phyloP scores from a whole-genome alignment of 1,284 basidiomycete genomes.

The Baeospora myosura region DNA sequence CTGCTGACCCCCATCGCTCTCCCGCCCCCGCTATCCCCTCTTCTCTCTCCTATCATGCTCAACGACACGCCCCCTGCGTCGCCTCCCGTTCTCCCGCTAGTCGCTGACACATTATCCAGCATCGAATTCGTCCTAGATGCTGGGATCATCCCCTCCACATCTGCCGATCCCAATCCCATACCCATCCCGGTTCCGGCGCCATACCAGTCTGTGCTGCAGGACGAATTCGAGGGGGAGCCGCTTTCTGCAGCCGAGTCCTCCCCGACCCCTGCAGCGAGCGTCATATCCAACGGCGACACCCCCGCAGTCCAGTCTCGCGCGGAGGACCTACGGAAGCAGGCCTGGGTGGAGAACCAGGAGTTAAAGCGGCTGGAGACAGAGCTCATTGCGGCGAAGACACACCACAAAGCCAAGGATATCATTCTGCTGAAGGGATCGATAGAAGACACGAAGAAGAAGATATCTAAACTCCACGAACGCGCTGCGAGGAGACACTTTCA shows the following conservation, averaged over 20 bases:
- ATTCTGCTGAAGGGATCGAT: conserved; percentile 31
- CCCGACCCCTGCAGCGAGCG: conserved; percentile 17
- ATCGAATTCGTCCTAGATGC: too few relatives aligned
- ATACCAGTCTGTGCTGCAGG: conserved; percentile 4
- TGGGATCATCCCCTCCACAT: too few relatives aligned
- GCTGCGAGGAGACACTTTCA: conserved; percentile 34
- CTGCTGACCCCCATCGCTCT: background rate
- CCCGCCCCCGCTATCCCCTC: background rate
- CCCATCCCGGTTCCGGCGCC: conserved; percentile 16
- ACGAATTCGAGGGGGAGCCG: conserved; percentile 1
- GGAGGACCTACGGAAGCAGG: conserved; percentile 30
- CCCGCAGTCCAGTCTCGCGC: conserved; percentile 25
- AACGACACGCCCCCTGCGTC: too few relatives aligned
- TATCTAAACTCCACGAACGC: conserved; percentile 29
- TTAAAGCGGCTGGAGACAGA: conserved; percentile 21
- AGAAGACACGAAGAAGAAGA: conserved; percentile 24
- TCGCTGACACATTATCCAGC: too few relatives aligned
- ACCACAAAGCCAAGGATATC: conserved; percentile 27
- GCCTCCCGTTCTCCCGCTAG: too few relatives aligned
- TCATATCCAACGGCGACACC: conserved; percentile 27
- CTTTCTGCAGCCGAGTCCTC: conserved; percentile 5
- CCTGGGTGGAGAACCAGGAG: conserved; percentile 27
- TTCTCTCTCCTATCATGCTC: too few relatives aligned
- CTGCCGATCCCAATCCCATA: background rate
- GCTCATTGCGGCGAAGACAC: conserved; percentile 22